Evolutionary conservation across 192 early-diverging fungal genomes (phyloP).

Genomic region (Globomyces pollinis-pini): DNA sequence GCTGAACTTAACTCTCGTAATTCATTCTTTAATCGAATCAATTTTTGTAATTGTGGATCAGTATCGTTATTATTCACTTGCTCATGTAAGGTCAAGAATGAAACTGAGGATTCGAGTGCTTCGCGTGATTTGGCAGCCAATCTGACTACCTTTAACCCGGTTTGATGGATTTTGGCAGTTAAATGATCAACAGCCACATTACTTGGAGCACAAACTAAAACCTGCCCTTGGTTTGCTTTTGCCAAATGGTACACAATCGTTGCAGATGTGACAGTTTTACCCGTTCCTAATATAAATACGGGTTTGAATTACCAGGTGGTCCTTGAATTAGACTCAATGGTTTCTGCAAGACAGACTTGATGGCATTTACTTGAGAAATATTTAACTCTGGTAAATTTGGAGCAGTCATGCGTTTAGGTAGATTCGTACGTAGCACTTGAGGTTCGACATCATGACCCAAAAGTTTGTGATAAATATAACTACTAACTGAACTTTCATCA

Average conservation of each 20-base stretch:
- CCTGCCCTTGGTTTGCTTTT: constrained; percentile 78
- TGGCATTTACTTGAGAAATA: constrained; percentile 91
- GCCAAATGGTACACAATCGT: constrained; percentile 97
- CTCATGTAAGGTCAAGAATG: constrained; percentile 90
- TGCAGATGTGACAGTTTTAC: constrained; percentile 97
- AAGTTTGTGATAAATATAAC: constrained; percentile 90
- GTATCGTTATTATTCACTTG: constrained; percentile 95
- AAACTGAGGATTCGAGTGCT: constrained; percentile 88
- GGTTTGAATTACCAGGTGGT: constrained; percentile 10
- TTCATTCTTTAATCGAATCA: constrained; percentile 77
- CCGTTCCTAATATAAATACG: constrained; percentile 89
- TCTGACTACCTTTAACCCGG: constrained; percentile 90
- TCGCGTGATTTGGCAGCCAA: constrained; percentile 90
- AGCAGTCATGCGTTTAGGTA: constrained; percentile 85
- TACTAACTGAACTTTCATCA: constrained; percentile 87
- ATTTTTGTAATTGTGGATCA: constrained; percentile 86
- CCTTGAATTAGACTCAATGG: constrained; percentile 94
- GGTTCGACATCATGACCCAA: constrained; percentile 93
- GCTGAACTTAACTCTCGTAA: constrained; percentile 83
- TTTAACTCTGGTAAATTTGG: constrained; percentile 95
- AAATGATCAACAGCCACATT: constrained; percentile 99
- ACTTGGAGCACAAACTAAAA: constrained; percentile 97
- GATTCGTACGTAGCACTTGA: constrained; percentile 65
- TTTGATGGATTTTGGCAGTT: constrained; percentile 92
- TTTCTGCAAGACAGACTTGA: constrained; percentile 85